Evolutionary conservation across 2,329 filamentous ascomycete species (phyloP), one percentile per base, ranked within the genome.

Genomic region (Ascosphaera acerosa): DNA sequence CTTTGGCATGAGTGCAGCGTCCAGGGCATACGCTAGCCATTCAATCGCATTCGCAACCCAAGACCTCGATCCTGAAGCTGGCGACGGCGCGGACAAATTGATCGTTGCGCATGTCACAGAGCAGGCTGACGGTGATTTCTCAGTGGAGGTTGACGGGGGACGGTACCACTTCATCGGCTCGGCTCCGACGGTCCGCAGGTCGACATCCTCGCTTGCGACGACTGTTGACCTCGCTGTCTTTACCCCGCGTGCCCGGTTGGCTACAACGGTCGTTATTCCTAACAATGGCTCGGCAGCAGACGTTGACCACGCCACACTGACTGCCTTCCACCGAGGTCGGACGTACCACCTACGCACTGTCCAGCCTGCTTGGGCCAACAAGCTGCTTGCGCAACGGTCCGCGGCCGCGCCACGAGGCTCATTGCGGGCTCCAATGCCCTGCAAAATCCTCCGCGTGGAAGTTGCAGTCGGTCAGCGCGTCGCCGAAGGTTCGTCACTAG

Each of bases 401-500:
- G 27, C 14, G 12, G 10, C 16, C 4, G 12, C 15, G 84, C 0
- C 56, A 76, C 37, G 82, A 78, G 48, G 78, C 90, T 44, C 64
- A 65, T 80, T 94, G 2, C 62, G 77, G 15, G 80, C 87, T 15
- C 87, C 87, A 0, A 97, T 97, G 87, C 87, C 87, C 2, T 94
- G 87, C 55, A 94, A 94, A 56, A 74, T 97, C 16, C 55, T 97
- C 37, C 70, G 78, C 40, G 87, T 92, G 30, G 77, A 91, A 50
- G 80, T 92, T 0, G 55, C 62, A 17, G 80, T 80, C 41, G 87
- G 87, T 0, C 69, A 90, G 38, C 54, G 53, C 29, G 87, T 97
- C 10, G 70, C 70, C 47, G 89, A 84, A 55, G 82, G 84, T 29
- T 70, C 84, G 34, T 70, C 80, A 4, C 56, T 97, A 35, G 77